phyloP scores from a whole-genome alignment of 805 yeast species.

The Metschnikowia picachoensis region DNA sequence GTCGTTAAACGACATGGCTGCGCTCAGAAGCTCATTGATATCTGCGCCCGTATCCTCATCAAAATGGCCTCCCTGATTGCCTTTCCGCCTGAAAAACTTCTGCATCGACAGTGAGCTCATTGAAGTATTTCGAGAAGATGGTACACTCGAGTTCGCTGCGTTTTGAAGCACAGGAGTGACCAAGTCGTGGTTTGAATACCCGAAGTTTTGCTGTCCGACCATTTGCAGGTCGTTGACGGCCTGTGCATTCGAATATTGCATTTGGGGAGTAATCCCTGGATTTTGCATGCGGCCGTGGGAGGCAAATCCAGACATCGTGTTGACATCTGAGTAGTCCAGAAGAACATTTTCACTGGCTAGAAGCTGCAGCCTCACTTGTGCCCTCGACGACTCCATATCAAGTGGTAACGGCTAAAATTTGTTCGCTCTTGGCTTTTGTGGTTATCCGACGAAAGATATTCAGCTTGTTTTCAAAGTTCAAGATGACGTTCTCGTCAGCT shows the following conservation, averaged over 20 bases:
- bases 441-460: background rate
- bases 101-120: constrained; percentile 37
- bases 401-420: no score
- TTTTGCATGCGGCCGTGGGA: constrained; percentile 15
- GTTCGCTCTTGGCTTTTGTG: background rate
- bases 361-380: constrained; percentile 31
- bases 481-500: background rate
- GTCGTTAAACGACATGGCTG: constrained; percentile 57
- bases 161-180: constrained; percentile 22
- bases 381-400: constrained; percentile 15
- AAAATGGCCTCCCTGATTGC: constrained; percentile 25
- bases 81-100: constrained; percentile 40
- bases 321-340: constrained; percentile 16
- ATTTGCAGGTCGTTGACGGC: background rate
- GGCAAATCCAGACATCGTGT: constrained; percentile 18
- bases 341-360: constrained; percentile 26
- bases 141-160: background rate
- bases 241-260: constrained; percentile 4
- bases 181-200: constrained; percentile 24
- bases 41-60: constrained; percentile 39
- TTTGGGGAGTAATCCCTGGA: constrained; percentile 3
- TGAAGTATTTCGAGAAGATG: constrained; percentile 32
- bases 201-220: constrained; percentile 1
- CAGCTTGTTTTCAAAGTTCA: no score
- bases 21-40: constrained; percentile 27